These are phyloP conservation scores for Saraca asoca DNA, from an alignment of 331 rosid species.

Conservation along the genomic window DNA sequence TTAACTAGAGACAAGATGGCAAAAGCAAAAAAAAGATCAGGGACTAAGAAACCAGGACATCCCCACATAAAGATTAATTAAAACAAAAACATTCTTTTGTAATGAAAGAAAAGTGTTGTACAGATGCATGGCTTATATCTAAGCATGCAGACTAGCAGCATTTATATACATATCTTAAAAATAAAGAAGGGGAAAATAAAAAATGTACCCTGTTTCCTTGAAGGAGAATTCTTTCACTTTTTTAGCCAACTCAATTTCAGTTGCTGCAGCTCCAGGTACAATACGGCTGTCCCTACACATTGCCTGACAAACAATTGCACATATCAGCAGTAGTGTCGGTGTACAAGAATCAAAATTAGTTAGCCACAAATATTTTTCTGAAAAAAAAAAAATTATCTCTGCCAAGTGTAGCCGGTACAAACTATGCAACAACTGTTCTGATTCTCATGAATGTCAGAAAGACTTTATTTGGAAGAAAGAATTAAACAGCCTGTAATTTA, in stretches of 20 bases:
- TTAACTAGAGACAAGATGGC: neutral
- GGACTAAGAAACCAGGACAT: neutral
- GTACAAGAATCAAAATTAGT: constrained; percentile 3
- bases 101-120: neutral
- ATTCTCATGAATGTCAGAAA: constrained; percentile 2
- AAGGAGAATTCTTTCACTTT: constrained; percentile 83
- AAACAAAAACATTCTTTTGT: neutral
- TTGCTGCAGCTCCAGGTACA: constrained; percentile 97
- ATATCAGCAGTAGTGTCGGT: constrained; percentile 5
- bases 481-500: constrained; percentile 18
- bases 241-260: constrained; percentile 90
- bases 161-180: neutral
- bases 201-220: constrained; percentile 79
- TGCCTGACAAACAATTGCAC: constrained; percentile 58
- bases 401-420: neutral
- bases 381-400: neutral
- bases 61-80: neutral
- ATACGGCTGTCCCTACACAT: constrained; percentile 92
- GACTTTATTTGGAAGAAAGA: neutral
- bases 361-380: neutral
- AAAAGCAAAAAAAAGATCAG: neutral
- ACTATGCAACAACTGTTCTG: neutral
- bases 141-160: constrained; percentile 10
- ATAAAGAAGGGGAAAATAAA: neutral
- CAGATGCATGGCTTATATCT: neutral